phyloP scores from a whole-genome alignment of 352 stramenopile species.

The Globisporangium polare region DNA sequence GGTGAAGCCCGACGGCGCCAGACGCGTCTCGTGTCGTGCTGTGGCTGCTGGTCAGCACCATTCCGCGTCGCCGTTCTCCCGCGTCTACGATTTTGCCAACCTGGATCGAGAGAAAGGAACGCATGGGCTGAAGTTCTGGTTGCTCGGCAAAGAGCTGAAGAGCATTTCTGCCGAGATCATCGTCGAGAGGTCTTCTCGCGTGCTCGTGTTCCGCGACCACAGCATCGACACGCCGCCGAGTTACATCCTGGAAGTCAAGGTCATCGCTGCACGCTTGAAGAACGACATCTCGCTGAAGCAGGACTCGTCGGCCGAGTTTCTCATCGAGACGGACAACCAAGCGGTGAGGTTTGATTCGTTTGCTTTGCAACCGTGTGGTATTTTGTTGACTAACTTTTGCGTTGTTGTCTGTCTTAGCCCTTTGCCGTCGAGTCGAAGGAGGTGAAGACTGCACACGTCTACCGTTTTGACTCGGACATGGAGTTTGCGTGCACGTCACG shows the following conservation, averaged over 20 bases:
- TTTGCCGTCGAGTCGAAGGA: constrained; percentile 65
- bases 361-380: background rate
- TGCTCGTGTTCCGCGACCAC: constrained; percentile 76
- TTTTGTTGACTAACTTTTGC: background rate
- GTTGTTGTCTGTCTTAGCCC: constrained; percentile 16
- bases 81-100: constrained; percentile 85
- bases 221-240: constrained; percentile 45
- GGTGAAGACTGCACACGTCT: constrained; percentile 72
- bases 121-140: constrained; percentile 61
- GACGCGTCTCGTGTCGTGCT: constrained; percentile 67
- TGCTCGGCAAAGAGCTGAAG: constrained; percentile 67
- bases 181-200: constrained; percentile 71
- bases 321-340: constrained; percentile 66
- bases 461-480: constrained; percentile 76
- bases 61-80: constrained; percentile 49
- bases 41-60: constrained; percentile 44
- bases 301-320: constrained; percentile 54
- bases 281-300: constrained; percentile 60
- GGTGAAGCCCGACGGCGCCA: constrained; percentile 68
- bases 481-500: constrained; percentile 65
- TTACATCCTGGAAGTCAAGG: constrained; percentile 82
- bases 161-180: constrained; percentile 74
- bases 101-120: constrained; percentile 73
- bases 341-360: constrained; percentile 22
- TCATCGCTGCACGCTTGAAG: constrained; percentile 68